Evolutionary conservation across 495 filamentous ascomycete genomes (phyloP).

Genomic region (Aspergillus sclerotioniger): DNA sequence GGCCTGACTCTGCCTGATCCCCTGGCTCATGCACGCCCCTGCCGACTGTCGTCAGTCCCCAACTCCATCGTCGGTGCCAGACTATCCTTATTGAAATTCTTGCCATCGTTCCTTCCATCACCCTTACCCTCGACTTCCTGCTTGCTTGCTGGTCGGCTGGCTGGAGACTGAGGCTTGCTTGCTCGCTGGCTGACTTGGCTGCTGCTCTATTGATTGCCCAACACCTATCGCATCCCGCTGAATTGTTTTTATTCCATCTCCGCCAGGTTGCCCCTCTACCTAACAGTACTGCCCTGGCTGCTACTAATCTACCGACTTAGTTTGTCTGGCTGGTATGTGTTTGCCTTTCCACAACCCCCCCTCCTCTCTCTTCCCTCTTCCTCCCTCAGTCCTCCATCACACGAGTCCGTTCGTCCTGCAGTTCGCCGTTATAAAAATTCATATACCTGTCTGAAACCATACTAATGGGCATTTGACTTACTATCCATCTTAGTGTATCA

Average conservation of each 20-base stretch:
- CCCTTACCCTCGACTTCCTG: neutral
- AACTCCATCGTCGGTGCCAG: neutral
- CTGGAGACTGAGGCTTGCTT: neutral
- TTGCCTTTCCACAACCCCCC: neutral
- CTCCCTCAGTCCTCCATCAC: neutral
- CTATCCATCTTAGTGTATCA: neutral
- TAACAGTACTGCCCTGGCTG: too few species aligned
- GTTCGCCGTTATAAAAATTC: neutral
- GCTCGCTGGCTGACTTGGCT: neutral
- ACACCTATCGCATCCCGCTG: neutral
- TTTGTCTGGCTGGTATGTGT: constrained; percentile 4
- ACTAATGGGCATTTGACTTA: neutral
- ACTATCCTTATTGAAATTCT: neutral
- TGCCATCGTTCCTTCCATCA: neutral
- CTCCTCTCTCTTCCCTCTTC: neutral
- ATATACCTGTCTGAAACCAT: neutral
- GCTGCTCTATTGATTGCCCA: neutral
- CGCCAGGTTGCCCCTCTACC: neutral
- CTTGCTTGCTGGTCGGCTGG: neutral
- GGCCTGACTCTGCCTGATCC: neutral
- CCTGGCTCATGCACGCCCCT: constrained; percentile 1
- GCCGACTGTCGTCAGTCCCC: constrained; percentile 4
- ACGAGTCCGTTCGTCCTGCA: neutral
- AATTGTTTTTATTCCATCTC: neutral
- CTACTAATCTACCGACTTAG: too few species aligned